A percentile compares a stretch with the other conserved stretches of the same genome.
These are phyloP conservation scores for Alternaria sp. DNA, from an alignment of 2,329 filamentous ascomycete species.

Conservation along the genomic window DNA sequence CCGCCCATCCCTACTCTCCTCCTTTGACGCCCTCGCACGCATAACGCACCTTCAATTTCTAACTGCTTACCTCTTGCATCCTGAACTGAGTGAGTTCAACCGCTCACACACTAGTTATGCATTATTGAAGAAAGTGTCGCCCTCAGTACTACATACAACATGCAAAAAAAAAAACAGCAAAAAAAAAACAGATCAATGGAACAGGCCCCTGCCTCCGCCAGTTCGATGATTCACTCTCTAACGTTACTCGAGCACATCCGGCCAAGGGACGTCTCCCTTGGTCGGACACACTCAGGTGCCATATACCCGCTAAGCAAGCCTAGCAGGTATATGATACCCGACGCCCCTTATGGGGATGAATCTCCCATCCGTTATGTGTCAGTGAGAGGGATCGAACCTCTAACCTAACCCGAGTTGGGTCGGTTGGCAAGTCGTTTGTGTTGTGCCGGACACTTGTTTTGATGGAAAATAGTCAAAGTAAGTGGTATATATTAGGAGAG, in stretches of 20 bases:
- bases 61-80: neutral
- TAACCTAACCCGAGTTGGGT: neutral
- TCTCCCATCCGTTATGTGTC: neutral
- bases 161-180: neutral
- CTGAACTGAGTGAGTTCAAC: rapidly evolving
- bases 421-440: neutral
- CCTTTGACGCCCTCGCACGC: neutral
- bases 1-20: neutral
- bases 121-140: neutral
- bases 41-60: neutral
- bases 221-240: neutral
- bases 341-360: neutral
- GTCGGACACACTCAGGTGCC: neutral
- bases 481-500: neutral
- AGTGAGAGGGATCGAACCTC: neutral
- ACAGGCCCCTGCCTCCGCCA: neutral
- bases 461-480: neutral
- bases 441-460: neutral
- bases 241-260: neutral
- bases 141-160: neutral
- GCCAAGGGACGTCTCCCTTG: neutral
- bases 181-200: neutral
- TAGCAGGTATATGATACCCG: neutral
- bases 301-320: neutral
- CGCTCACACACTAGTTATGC: neutral